These are phyloP conservation scores for Pleurotus platypus DNA, from an alignment of 768 basidiomycete species.

Conservation along the genomic window DNA sequence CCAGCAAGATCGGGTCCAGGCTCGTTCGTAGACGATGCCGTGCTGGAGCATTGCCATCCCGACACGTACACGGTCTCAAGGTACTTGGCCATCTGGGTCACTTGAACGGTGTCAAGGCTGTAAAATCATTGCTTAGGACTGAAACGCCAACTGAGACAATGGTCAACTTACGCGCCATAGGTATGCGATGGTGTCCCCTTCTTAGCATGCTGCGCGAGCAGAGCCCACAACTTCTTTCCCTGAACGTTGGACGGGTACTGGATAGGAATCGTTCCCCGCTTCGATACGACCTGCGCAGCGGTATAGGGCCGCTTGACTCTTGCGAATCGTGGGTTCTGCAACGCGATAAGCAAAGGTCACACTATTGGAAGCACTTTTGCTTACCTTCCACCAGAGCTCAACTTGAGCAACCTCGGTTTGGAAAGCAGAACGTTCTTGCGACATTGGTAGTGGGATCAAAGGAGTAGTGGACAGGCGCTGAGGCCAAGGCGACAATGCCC, in stretches of 20 bases:
- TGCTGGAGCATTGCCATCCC: conserved; percentile 93
- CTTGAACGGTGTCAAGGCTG: conserved; percentile 95
- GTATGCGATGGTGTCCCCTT: conserved; percentile 86
- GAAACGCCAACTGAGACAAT: neutral
- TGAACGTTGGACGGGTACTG: conserved; percentile 82
- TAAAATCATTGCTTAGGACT: neutral
- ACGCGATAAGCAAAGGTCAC: neutral
- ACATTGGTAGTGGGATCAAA: conserved; percentile 39
- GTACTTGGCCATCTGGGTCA: conserved; percentile 98
- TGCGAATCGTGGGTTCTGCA: conserved; percentile 83
- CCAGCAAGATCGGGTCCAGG: conserved; percentile 98
- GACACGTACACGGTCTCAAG: conserved; percentile 99
- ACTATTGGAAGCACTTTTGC: conserved; percentile 10
- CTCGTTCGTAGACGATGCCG: conserved; percentile 90
- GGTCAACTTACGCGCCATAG: conserved; percentile 90
- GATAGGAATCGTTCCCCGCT: conserved; percentile 84
- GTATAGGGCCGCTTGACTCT: conserved; percentile 89
- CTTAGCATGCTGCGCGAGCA: conserved; percentile 75
- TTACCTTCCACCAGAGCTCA: conserved; percentile 91
- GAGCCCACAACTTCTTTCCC: conserved; percentile 82
- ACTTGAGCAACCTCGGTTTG: conserved; percentile 79
- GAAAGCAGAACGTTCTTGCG: conserved; percentile 66
- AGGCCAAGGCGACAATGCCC: conserved; percentile 23
- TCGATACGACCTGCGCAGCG: conserved; percentile 89
- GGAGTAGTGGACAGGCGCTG: conserved; percentile 13